Evolutionary conservation across 129 eudicot genomes (phyloP).

Genomic region (Calendula officinalis): DNA sequence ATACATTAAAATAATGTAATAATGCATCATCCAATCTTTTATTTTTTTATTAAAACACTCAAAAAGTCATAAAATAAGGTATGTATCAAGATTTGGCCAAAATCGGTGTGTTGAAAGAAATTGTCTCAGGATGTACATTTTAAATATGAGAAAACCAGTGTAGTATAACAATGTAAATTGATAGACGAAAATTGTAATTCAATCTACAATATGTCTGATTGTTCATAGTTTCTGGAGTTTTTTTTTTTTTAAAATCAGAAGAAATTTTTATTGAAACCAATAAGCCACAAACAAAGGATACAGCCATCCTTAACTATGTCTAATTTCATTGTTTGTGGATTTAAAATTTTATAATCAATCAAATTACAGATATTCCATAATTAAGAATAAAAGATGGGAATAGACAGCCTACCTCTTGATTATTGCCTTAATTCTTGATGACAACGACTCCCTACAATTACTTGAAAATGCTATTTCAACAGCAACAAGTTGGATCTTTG

Average conservation of each 20-base stretch:
- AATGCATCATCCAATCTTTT: not conserved
- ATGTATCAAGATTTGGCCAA: not conserved
- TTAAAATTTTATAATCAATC: no score
- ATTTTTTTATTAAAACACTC: not conserved
- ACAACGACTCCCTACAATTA: conserved; percentile 23
- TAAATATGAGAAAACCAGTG: no score
- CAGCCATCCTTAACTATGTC: no score
- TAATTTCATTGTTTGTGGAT: no score
- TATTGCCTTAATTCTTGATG: conserved; percentile 30
- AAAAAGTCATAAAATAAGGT: not conserved
- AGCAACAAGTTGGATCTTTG: conserved; percentile 27
- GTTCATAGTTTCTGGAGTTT: no score
- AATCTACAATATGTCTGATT: no score
- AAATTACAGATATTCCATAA: no score
- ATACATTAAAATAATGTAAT: not conserved
- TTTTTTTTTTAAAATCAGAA: no score
- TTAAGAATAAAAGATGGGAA: not conserved
- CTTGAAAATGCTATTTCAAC: conserved; percentile 35
- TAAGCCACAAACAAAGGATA: no score
- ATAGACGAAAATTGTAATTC: no score
- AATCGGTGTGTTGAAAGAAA: not conserved
- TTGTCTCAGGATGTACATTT: not conserved
- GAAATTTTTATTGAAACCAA: no score
- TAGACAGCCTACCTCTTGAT: conserved; percentile 37
- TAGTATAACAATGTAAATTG: no score